phyloP scores from a whole-genome alignment of 1,139 yeast species.

The Sugiyamaella sp. region DNA sequence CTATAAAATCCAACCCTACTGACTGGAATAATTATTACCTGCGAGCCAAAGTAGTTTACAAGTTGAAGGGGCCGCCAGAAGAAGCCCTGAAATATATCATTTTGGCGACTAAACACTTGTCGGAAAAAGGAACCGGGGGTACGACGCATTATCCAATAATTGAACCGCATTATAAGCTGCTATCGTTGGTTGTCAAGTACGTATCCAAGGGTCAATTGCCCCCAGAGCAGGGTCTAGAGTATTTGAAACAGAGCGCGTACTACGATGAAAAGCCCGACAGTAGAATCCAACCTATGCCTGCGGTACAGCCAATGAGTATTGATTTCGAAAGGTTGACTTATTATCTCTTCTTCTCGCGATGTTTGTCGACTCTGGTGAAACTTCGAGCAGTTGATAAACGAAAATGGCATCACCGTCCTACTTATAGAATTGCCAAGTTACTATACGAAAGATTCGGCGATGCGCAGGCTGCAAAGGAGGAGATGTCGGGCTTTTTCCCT shows the following conservation, averaged over 20 bases:
- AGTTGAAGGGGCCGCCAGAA: slow-evolving; percentile 39
- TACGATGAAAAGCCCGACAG: slow-evolving; percentile 21
- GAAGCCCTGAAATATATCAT: slow-evolving; percentile 34
- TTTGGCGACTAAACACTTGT: slow-evolving; percentile 43
- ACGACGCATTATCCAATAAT: slow-evolving; percentile 52
- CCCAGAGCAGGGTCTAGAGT: slow-evolving; percentile 45
- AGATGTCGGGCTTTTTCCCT: slow-evolving; percentile 64
- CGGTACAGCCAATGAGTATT: background rate
- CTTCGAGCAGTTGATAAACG: slow-evolving; percentile 68
- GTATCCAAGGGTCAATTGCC: slow-evolving; percentile 47
- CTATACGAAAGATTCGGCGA: slow-evolving; percentile 58
- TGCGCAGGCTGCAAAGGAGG: slow-evolving; percentile 58
- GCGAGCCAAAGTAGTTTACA: slow-evolving; percentile 61
- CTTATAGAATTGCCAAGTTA: slow-evolving; percentile 70
- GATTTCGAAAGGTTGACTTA: slow-evolving; percentile 2
- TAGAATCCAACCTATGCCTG: background rate
- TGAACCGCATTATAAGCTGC: slow-evolving; percentile 74
- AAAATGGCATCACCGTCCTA: slow-evolving; percentile 91
- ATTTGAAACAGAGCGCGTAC: slow-evolving; percentile 41
- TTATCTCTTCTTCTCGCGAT: slow-evolving; percentile 35
- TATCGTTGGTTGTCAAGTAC: slow-evolving; percentile 62
- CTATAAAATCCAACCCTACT: slow-evolving; percentile 42
- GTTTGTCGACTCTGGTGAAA: slow-evolving; percentile 45
- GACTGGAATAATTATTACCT: slow-evolving; percentile 70
- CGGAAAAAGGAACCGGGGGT: slow-evolving; percentile 37